A percentile compares a stretch with the other conserved stretches of the same genome.
These are phyloP conservation scores for Emergomyces orientalis DNA, from an alignment of 2,329 filamentous ascomycete species.

Conservation along the genomic window DNA sequence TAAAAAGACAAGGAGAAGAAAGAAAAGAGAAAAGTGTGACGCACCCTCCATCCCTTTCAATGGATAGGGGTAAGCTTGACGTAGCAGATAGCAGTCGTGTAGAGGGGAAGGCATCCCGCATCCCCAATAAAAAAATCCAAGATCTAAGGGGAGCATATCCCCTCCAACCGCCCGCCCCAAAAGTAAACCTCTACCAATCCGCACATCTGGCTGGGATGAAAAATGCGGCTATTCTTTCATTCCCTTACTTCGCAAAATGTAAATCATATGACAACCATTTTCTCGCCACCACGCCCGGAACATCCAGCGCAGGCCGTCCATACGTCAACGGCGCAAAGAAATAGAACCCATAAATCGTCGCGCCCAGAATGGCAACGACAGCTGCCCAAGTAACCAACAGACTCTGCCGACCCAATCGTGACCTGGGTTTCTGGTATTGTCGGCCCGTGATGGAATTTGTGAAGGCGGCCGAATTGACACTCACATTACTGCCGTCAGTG, in stretches of 20 bases:
- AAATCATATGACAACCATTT: constrained; percentile 97
- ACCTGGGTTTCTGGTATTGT: constrained; percentile 65
- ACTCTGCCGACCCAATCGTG: constrained; percentile 71
- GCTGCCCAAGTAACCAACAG: constrained; percentile 72
- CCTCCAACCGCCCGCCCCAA: background rate
- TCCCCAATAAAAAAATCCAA: background rate
- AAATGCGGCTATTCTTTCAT: background rate
- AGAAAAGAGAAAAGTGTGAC: background rate
- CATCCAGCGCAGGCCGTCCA: constrained; percentile 76
- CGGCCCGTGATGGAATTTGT: constrained; percentile 37
- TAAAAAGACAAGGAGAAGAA: background rate
- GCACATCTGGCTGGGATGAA: background rate
- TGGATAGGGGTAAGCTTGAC: background rate
- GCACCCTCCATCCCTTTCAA: background rate
- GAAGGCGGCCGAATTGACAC: constrained; percentile 31
- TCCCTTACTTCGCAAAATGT: constrained; percentile 86
- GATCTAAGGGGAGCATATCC: background rate
- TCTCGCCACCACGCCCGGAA: constrained; percentile 67
- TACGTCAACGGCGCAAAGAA: constrained; percentile 96
- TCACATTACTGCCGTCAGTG: constrained; percentile 21
- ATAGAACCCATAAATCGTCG: constrained; percentile 69
- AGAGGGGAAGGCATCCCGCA: background rate
- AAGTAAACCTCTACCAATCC: background rate
- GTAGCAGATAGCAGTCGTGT: background rate
- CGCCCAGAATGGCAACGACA: constrained; percentile 55